Conservation (phyloP, 1,284 basidiomycete species). For the Rhodotorula sp. region DNA sequence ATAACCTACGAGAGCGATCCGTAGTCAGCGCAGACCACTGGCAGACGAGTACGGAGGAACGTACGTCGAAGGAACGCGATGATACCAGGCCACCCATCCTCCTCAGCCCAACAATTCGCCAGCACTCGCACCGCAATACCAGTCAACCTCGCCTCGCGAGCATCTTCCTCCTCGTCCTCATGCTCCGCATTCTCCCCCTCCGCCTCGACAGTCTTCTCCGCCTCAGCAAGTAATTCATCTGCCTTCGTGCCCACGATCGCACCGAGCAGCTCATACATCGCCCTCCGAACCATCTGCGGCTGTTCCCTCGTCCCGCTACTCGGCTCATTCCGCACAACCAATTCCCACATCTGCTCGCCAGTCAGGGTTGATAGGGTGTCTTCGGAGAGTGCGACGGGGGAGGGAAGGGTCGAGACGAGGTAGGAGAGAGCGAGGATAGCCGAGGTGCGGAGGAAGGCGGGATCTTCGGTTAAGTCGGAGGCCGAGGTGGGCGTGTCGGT, state of each 20-base stretch:
- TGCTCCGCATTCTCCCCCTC: neutral
- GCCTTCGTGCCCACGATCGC: conserved; percentile 22
- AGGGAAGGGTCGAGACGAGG: conserved; percentile 25
- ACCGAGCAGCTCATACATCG: conserved; percentile 35
- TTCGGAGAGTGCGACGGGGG: conserved; percentile 25
- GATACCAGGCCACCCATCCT: conserved; percentile 38
- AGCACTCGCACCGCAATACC: conserved; percentile 24
- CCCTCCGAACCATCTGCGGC: conserved; percentile 32
- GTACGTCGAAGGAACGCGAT: conserved; percentile 32
- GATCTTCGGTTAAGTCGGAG: conserved; percentile 49
- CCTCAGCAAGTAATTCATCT: conserved; percentile 12
- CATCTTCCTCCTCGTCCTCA: neutral
- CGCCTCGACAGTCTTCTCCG: neutral
- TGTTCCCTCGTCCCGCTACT: conserved; percentile 12
- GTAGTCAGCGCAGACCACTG: neutral
- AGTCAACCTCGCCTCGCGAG: conserved; percentile 4
- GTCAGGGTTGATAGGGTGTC: conserved; percentile 18
- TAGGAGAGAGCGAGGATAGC: conserved; percentile 27
- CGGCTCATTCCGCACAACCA: conserved; percentile 11
- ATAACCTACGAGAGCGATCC: conserved; percentile 10
- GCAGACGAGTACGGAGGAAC: neutral
- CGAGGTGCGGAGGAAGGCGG: conserved; percentile 30
- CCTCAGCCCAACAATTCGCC: conserved; percentile 36
- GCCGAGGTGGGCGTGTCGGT: conserved; percentile 56
- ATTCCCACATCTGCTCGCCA: conserved; percentile 28